Base-by-base conservation (phyloP, 208 protist species). In the Vickermania spadyakhi region DNA sequence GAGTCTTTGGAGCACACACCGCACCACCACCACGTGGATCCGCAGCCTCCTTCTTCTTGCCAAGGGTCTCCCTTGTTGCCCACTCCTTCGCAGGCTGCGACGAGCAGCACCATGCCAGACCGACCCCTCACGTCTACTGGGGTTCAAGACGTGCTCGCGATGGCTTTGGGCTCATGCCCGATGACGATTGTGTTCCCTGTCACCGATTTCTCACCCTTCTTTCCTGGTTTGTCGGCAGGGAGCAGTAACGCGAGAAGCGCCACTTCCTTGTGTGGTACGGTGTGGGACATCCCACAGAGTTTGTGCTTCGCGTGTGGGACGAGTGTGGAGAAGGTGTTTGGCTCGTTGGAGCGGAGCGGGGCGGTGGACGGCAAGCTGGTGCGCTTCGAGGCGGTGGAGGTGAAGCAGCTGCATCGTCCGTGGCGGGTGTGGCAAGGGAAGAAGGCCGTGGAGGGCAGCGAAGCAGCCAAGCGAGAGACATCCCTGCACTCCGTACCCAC, bases 301-400 rank as follows among this genome's bases (percentile, higher is more conserved):
- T 81, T 93, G 53, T 67, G 75, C 23, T 91, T 96, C 62, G 80
- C 78, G 56, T 65, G 31, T 14, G 82, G 86, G 22, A 81, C 77
- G 31, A 87, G 67, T 2, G 86, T 73, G 0, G 84, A 89, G 30
- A 69, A 79, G 2, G 77, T 92, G 7, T 96, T 92, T 62, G 68
- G 72, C 57, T 64, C 75, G n/a, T 63, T 96, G 62, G 51, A 66
- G 23, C 67, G 81, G 41, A 57, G 74, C 26, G 67, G 75, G 36
- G 61, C 87, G 54, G 28, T 91, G 14, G 77, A 91, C 25, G 87
- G 87, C 28, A 94, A 91, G 66, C 69, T 91, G n/a, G 87, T 91
- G 42, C 78, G 87, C 26, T 94, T 86, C 54, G 87, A 94, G 69
- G 78, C 77, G 30, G 51, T 85, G n/a, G 62, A 75, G 50, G 67